phyloP scores from a whole-genome alignment of 2,329 filamentous ascomycete species.

The Aureobasidium lini region DNA sequence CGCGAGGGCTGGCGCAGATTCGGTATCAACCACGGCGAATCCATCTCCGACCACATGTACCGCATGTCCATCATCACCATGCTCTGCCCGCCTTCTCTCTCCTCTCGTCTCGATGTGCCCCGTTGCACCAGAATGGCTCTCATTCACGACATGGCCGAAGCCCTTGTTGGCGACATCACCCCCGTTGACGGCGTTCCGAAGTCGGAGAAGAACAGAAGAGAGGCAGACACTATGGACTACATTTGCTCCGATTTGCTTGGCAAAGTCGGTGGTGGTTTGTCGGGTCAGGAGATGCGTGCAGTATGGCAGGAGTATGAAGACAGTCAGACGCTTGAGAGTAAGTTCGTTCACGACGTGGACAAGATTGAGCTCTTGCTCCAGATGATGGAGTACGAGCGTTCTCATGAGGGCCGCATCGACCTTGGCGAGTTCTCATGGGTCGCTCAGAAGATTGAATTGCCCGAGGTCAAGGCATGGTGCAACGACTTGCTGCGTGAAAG shows the following conservation, averaged over 20 bases:
- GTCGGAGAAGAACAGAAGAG: constrained; percentile 78
- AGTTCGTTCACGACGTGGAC: constrained; percentile 93
- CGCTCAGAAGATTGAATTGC: constrained; percentile 60
- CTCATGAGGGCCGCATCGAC: constrained; percentile 58
- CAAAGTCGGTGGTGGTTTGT: constrained; percentile 61
- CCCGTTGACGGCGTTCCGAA: constrained; percentile 82
- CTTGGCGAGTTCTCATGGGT: constrained; percentile 84
- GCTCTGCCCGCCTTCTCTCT: constrained; percentile 71
- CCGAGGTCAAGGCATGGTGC: constrained; percentile 76
- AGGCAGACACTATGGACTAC: constrained; percentile 87
- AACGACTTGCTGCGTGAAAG: constrained; percentile 69
- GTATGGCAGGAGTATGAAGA: constrained; percentile 98
- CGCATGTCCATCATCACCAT: constrained; percentile 96
- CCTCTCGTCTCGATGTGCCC: constrained; percentile 63
- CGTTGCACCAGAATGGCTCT: constrained; percentile 94
- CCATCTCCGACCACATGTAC: constrained; percentile 98
- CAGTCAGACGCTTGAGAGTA: constrained; percentile 69
- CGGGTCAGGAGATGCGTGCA: constrained; percentile 63
- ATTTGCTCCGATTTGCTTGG: constrained; percentile 67
- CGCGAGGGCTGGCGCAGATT: constrained; percentile 94
- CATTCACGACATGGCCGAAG: constrained; percentile 95
- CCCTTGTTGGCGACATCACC: constrained; percentile 92
- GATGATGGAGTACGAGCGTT: constrained; percentile 92
- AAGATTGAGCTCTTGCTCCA: constrained; percentile 93
- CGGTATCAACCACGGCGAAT: constrained; percentile 68